phyloP scores from a whole-genome alignment of 768 basidiomycete species.

The Brasilioporus rufonigricans region DNA sequence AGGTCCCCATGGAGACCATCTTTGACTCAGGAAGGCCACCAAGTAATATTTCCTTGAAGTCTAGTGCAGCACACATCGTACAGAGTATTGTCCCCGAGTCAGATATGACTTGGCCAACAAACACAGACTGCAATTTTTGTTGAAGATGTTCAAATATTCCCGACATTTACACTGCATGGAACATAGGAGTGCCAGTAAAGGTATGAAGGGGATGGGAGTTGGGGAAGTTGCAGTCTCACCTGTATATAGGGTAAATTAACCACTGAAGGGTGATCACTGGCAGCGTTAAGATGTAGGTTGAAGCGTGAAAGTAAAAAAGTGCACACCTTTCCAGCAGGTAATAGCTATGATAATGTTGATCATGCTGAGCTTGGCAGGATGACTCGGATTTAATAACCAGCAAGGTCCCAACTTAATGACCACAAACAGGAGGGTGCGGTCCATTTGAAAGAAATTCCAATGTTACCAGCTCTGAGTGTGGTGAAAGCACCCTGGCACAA shows the following conservation, averaged over 20 bases:
- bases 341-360: no score
- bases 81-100: conserved; percentile 1
- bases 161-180: background rate
- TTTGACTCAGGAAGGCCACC: conserved; percentile 8
- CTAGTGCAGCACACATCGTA: conserved; percentile 8
- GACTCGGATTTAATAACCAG: no score
- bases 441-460: no score
- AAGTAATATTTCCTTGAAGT: conserved; percentile 10
- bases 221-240: background rate
- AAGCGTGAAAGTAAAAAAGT: background rate
- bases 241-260: background rate
- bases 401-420: no score
- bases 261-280: no score
- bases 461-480: no score
- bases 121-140: background rate
- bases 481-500: no score
- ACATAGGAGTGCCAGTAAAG: background rate
- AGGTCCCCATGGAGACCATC: conserved; percentile 4
- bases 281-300: background rate
- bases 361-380: no score
- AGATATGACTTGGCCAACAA: background rate
- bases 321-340: no score
- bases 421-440: no score
- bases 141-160: conserved; percentile 4
- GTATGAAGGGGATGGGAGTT: background rate